Percentiles rank a stretch among this genome's conserved stretches.
phyloP scores from a whole-genome alignment of 192 early-diverging fungal species.

The Umbelopsis sp. region DNA sequence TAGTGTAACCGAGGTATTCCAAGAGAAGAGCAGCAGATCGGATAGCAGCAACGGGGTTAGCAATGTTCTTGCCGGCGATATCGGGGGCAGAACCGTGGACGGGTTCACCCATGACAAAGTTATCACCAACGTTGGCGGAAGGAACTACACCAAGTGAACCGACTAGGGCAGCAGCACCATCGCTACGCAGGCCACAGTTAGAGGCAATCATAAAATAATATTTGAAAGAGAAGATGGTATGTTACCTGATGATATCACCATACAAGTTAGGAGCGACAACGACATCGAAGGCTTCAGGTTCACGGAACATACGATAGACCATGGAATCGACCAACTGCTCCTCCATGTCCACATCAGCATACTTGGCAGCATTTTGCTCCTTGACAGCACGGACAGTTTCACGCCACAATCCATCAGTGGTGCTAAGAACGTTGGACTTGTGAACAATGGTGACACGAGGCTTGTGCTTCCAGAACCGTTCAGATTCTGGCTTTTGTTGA shows the following conservation, averaged over 20 bases:
- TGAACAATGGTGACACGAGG: slow-evolving; percentile 89
- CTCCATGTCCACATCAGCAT: slow-evolving; percentile 72
- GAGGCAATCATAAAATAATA: too few relatives aligned
- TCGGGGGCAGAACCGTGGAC: slow-evolving; percentile 92
- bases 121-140: slow-evolving; percentile 95
- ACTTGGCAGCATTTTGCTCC: slow-evolving; percentile 60
- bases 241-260: slow-evolving; percentile 88
- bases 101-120: slow-evolving; percentile 94
- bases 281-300: slow-evolving; percentile 95
- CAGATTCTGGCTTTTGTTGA: slow-evolving; percentile 47
- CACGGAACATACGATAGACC: slow-evolving; percentile 99
- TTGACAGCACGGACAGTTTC: slow-evolving; percentile 84
- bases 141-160: slow-evolving; percentile 95
- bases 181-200: slow-evolving; percentile 41
- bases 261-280: slow-evolving; percentile 97
- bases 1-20: slow-evolving; percentile 77
- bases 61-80: slow-evolving; percentile 96
- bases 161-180: slow-evolving; percentile 95
- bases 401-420: slow-evolving; percentile 96
- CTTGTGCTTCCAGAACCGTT: slow-evolving; percentile 65
- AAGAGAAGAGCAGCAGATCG: slow-evolving; percentile 92
- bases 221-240: background rate
- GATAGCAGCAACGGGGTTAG: slow-evolving; percentile 96
- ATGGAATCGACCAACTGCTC: slow-evolving; percentile 99
- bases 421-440: slow-evolving; percentile 95